Evolutionary conservation across 2,329 filamentous ascomycete species (phyloP).

Genomic region (Dryadomyces sulphureus): DNA sequence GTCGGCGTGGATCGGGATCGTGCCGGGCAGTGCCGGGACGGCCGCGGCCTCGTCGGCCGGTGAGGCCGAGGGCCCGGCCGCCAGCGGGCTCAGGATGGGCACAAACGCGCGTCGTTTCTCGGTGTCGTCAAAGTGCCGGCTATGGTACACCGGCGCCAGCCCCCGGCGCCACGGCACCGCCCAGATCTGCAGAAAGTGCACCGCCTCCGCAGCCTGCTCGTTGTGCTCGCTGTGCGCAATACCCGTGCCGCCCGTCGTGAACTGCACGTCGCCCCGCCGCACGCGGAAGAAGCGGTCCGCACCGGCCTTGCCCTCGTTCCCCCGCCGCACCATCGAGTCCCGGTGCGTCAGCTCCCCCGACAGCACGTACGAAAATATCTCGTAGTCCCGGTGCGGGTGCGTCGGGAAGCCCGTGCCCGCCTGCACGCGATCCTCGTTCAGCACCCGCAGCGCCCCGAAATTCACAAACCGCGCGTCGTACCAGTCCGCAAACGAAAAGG

Average conservation of each 20-base stretch:
- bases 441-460: conserved; percentile 66
- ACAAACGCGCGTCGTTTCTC: conserved; percentile 57
- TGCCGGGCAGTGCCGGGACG: conserved; percentile 44
- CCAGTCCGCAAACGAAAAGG: conserved; percentile 66
- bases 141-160: conserved; percentile 63
- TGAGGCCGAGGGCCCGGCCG: conserved; percentile 48
- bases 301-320: conserved; percentile 35
- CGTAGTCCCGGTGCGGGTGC: conserved; percentile 72
- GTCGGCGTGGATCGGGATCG: conserved; percentile 75
- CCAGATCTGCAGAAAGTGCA: conserved; percentile 86
- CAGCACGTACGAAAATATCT: conserved; percentile 81
- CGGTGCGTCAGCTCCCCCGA: conserved; percentile 75
- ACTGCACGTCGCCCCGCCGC: conserved; percentile 71
- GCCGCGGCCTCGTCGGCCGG: conserved; percentile 48
- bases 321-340: conserved; percentile 68
- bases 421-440: conserved; percentile 78
- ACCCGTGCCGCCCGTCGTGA: conserved; percentile 72
- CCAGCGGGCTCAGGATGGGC: conserved; percentile 60
- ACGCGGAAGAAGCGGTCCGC: conserved; percentile 56
- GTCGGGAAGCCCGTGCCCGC: conserved; percentile 66
- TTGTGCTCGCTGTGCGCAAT: conserved; percentile 75
- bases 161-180: conserved; percentile 62
- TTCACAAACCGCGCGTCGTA: conserved; percentile 51
- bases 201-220: conserved; percentile 53
- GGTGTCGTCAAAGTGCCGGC: conserved; percentile 56